Evolutionary conservation across 345 rosid genomes (phyloP).

Genomic region (Physaria fendleri): DNA sequence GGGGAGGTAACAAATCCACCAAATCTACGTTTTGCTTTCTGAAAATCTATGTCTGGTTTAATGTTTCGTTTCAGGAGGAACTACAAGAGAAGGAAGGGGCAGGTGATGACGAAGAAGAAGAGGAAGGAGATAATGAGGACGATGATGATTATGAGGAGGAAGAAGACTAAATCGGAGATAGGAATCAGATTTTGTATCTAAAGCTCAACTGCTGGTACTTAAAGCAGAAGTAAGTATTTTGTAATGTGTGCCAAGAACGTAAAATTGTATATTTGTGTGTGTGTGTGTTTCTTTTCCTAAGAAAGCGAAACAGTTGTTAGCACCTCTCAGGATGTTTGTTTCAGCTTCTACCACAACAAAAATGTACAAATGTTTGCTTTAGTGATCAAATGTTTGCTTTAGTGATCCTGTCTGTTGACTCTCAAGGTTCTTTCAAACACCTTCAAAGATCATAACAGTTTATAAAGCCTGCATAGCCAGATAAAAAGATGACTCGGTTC

Average conservation of each 20-base stretch:
- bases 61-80: constrained; percentile 20
- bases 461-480: constrained; percentile 45
- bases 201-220: neutral
- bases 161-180: constrained; percentile 16
- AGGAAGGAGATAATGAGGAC: neutral
- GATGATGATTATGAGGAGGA: constrained; percentile 13
- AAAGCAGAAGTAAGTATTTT: constrained; percentile 21
- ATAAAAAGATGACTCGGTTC: neutral
- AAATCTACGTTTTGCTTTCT: neutral
- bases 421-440: neutral
- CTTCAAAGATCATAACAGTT: too few species aligned
- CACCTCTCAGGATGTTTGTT: constrained; percentile 1
- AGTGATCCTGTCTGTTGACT: neutral
- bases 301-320: constrained; percentile 15
- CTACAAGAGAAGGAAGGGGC: constrained; percentile 22
- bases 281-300: neutral
- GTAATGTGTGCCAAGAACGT: constrained; percentile 12
- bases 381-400: neutral
- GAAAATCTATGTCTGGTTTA: neutral
- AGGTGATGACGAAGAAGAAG: constrained; percentile 12
- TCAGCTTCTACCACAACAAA: constrained; percentile 7
- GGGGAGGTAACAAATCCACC: constrained; percentile 36
- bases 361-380: constrained; percentile 1
- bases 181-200: constrained; percentile 4
- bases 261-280: neutral